phyloP scores from a whole-genome alignment of 768 basidiomycete species.

The Xerocomellus intermedius region DNA sequence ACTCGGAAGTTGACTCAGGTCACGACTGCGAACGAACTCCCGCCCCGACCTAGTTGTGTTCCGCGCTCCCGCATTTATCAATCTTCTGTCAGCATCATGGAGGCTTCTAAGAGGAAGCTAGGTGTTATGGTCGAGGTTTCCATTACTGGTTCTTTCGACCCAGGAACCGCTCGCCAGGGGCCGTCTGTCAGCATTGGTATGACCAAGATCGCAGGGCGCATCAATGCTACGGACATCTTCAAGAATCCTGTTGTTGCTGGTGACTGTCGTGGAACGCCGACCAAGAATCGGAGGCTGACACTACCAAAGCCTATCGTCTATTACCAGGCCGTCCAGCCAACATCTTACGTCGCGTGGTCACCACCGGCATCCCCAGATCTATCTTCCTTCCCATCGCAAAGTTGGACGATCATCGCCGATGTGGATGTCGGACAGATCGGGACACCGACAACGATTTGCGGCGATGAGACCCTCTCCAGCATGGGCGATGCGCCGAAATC shows the following conservation, averaged over 20 bases:
- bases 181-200: not conserved
- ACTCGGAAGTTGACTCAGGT: not conserved
- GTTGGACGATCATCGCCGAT: not conserved
- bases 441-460: not conserved
- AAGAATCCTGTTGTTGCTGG: not conserved
- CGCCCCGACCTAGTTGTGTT: conserved; percentile 1
- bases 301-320: not conserved
- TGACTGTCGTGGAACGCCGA: not conserved
- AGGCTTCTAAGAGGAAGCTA: not conserved
- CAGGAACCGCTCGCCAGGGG: not conserved
- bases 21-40: not conserved
- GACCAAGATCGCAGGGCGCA: not conserved
- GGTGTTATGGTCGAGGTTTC: not conserved
- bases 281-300: not conserved
- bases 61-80: not conserved
- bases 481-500: too few relatives aligned
- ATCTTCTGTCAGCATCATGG: not conserved
- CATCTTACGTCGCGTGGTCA: not conserved
- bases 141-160: not conserved
- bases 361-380: not conserved
- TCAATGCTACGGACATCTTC: not conserved
- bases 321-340: too few relatives aligned
- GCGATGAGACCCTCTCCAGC: not conserved
- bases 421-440: not conserved
- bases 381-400: conserved; percentile 8